Evolutionary conservation across 192 early-diverging fungal species (phyloP).

Genomic region (Obelidium mucronatum): DNA sequence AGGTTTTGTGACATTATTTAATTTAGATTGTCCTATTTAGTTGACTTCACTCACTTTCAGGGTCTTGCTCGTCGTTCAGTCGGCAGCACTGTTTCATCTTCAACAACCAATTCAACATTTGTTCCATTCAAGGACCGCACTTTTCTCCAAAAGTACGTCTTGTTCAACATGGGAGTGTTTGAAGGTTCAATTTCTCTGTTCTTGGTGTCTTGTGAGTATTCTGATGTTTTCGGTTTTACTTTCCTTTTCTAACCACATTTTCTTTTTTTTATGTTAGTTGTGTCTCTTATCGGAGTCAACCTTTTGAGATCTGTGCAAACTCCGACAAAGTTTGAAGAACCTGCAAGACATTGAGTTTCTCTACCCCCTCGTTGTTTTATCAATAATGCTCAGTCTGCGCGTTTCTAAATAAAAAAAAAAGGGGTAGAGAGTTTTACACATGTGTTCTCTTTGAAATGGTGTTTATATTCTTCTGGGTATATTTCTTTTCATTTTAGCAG

Average conservation of each 20-base stretch:
- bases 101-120: constrained; percentile 1
- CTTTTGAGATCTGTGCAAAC: constrained; percentile 21
- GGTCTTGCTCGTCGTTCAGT: not conserved
- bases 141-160: constrained; percentile 30
- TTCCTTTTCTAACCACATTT: not conserved
- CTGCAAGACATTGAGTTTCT: not conserved
- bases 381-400: too few species aligned
- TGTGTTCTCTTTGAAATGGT: too few species aligned
- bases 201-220: constrained; percentile 4
- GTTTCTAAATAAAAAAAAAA: too few species aligned
- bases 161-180: constrained; percentile 37
- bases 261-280: not conserved
- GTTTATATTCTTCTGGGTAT: too few species aligned
- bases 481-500: too few species aligned
- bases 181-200: constrained; percentile 24
- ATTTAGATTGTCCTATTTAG: not conserved
- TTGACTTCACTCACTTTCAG: not conserved
- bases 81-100: not conserved
- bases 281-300: constrained; percentile 32
- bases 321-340: constrained; percentile 31
- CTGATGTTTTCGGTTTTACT: not conserved
- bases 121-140: constrained; percentile 27
- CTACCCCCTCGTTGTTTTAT: too few species aligned
- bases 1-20: too few species aligned
- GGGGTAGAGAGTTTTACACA: too few species aligned